These are phyloP conservation scores for Phaeotremella fagi DNA, from an alignment of 768 basidiomycete species.

Conservation along the genomic window DNA sequence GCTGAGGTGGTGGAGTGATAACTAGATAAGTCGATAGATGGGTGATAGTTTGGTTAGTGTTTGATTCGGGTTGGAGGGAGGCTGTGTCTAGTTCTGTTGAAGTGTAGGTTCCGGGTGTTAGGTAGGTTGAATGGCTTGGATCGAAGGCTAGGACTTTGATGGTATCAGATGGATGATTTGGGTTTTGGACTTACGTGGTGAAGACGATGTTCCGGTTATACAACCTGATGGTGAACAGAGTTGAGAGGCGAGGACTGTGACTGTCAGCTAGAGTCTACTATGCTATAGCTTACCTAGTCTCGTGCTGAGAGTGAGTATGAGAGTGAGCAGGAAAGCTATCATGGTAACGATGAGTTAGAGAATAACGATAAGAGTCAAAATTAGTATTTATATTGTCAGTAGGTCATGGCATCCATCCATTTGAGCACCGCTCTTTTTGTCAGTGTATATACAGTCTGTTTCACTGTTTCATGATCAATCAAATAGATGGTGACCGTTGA, in stretches of 20 bases:
- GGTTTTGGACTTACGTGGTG: not conserved
- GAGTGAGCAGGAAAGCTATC: no score
- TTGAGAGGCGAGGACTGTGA: not conserved
- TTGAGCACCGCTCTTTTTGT: no score
- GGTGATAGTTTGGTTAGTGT: constrained; percentile 12
- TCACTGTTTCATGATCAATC: no score
- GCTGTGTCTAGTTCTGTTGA: not conserved
- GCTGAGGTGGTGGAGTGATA: constrained; percentile 16
- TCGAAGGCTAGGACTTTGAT: constrained; percentile 18
- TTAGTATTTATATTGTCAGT: not conserved
- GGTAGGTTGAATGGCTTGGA: not conserved
- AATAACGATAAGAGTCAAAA: not conserved
- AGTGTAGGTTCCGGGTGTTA: constrained; percentile 13
- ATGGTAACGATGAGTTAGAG: no score
- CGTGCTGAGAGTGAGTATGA: no score
- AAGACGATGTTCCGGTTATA: not conserved
- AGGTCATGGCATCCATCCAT: not conserved
- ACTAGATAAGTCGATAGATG: not conserved
- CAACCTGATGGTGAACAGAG: constrained; percentile 1
- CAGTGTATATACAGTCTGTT: no score
- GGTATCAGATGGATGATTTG: not conserved
- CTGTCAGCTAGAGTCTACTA: constrained; percentile 4
- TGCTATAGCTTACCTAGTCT: no score
- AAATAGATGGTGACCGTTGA: no score
- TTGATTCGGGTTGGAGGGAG: constrained; percentile 1